A percentile compares a stretch with the other conserved stretches of the same genome.
Conservation (phyloP, 768 basidiomycete species). For the Tulasnella calospora region DNA sequence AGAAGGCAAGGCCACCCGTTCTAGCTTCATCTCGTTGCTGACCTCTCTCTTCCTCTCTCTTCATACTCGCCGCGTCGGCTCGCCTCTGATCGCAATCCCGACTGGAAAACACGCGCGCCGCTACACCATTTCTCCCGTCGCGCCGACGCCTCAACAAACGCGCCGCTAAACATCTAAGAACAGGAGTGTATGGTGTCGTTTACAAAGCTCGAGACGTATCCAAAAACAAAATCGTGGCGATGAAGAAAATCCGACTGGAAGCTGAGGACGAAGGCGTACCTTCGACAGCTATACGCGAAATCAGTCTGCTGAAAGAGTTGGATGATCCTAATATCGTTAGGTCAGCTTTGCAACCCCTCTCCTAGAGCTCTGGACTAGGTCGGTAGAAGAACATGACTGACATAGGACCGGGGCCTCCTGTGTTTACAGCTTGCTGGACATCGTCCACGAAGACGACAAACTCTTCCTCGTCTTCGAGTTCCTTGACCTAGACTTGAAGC, state of each 20-base stretch:
- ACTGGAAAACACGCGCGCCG: conserved; percentile 13
- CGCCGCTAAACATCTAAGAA: not conserved
- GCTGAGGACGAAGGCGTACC: conserved; percentile 99
- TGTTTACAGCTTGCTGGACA: conserved; percentile 73
- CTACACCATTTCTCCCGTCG: not conserved
- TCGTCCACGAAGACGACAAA: conserved; percentile 95
- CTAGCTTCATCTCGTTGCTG: not conserved
- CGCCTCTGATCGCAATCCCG: conserved; percentile 14
- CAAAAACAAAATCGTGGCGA: conserved; percentile 79
- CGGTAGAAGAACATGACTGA: not conserved
- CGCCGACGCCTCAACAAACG: not conserved
- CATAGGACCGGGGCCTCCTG: not conserved
- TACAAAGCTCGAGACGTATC: conserved; percentile 88
- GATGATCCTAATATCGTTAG: conserved; percentile 94
- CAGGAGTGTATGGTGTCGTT: conserved; percentile 97
- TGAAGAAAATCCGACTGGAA: conserved; percentile 98
- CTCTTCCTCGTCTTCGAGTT: conserved; percentile 98
- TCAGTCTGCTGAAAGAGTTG: conserved; percentile 93
- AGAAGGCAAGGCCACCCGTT: conserved; percentile 53
- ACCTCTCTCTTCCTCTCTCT: not conserved
- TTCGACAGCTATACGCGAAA: conserved; percentile 96
- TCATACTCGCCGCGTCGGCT: not conserved
- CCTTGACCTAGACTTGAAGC: conserved; percentile 92
- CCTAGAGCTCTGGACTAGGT: too few species aligned
- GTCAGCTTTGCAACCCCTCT: conserved; percentile 38